Evolutionary conservation across 2,329 filamentous ascomycete genomes (phyloP).

Genomic region (Penicillium digitatum): DNA sequence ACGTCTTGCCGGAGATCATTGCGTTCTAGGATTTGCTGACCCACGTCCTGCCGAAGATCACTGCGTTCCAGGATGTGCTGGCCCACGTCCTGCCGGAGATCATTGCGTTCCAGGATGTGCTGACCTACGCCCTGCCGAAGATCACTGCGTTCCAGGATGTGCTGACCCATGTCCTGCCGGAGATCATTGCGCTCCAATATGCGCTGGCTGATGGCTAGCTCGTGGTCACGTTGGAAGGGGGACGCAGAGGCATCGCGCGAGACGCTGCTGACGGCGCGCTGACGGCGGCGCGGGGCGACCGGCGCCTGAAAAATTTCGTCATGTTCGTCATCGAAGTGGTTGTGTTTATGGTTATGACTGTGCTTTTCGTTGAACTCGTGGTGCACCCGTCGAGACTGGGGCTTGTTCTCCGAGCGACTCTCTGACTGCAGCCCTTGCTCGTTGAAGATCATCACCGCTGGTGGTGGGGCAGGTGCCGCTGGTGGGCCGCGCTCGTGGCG

Average conservation of each 20-base stretch:
- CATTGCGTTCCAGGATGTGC: slow-evolving; percentile 33
- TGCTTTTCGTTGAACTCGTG: slow-evolving; percentile 18
- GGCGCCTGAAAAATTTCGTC: background rate
- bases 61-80: slow-evolving; percentile 36
- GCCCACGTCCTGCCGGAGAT: slow-evolving; percentile 33
- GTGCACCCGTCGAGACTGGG: slow-evolving; percentile 24
- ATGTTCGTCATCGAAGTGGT: slow-evolving; percentile 29
- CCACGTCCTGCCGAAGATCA: slow-evolving; percentile 30
- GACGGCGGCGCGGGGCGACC: slow-evolving; percentile 12
- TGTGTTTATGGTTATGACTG: background rate
- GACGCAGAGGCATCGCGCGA: slow-evolving; percentile 29
- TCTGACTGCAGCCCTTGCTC: slow-evolving; percentile 31
- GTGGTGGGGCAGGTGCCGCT: slow-evolving; percentile 6
- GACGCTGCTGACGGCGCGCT: slow-evolving; percentile 22
- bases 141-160: slow-evolving; percentile 34
- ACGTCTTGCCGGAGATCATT: slow-evolving; percentile 34
- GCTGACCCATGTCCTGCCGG: slow-evolving; percentile 32
- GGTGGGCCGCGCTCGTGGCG: slow-evolving; percentile 17
- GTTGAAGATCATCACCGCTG: slow-evolving; percentile 34
- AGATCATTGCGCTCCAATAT: slow-evolving; percentile 33
- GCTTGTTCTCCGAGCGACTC: slow-evolving; percentile 26
- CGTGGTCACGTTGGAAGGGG: slow-evolving; percentile 32
- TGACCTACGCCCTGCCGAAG: slow-evolving; percentile 31
- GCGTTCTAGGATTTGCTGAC: slow-evolving; percentile 34
- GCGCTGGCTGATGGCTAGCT: slow-evolving; percentile 34